phyloP scores from a whole-genome alignment of 2,329 filamentous ascomycete genomes.

The Curvularia spicifera region DNA sequence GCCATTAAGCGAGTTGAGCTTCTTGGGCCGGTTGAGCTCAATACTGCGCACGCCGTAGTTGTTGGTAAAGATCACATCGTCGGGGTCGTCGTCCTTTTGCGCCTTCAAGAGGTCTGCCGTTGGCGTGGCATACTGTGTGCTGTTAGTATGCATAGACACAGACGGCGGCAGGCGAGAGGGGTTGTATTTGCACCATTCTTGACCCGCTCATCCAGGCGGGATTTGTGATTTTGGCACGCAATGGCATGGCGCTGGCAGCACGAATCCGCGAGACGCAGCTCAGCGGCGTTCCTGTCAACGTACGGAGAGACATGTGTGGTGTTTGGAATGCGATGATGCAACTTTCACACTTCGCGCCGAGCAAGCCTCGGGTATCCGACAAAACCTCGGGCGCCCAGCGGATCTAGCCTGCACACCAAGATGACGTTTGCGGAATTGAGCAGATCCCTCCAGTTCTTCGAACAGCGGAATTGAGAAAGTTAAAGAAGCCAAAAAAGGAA shows the following conservation, averaged over 20 bases:
- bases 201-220: conserved; percentile 60
- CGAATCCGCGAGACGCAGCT: conserved; percentile 46
- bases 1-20: conserved; percentile 88
- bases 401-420: background rate
- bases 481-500: background rate
- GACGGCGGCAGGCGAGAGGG: conserved; percentile 5
- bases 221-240: conserved; percentile 75
- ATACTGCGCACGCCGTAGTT: conserved; percentile 89
- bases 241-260: conserved; percentile 67
- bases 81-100: conserved; percentile 72
- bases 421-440: background rate
- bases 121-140: conserved; percentile 45
- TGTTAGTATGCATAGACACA: conserved; percentile 13
- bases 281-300: conserved; percentile 49
- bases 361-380: conserved; percentile 48
- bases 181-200: conserved; percentile 55
- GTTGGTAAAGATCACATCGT: conserved; percentile 92
- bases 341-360: conserved; percentile 38
- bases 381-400: conserved; percentile 2
- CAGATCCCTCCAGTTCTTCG: background rate
- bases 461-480: background rate
- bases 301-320: conserved; percentile 55
- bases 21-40: conserved; percentile 90
- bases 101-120: conserved; percentile 56
- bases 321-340: conserved; percentile 31